These are phyloP conservation scores for Cystofilobasidium ferigula DNA, from an alignment of 768 basidiomycete species.

Conservation along the genomic window DNA sequence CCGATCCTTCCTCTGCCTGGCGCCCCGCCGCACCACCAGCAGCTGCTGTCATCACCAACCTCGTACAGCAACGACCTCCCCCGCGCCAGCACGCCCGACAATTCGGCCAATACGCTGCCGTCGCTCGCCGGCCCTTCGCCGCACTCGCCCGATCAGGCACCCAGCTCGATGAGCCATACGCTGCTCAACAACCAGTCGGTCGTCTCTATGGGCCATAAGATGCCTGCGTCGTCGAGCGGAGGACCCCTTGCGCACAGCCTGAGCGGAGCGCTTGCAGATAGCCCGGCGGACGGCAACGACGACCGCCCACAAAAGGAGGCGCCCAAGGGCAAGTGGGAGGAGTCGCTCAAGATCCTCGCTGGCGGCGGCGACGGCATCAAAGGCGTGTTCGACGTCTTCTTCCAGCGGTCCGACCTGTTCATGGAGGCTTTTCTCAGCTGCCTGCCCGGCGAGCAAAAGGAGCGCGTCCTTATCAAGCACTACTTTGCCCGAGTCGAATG, in stretches of 20 bases:
- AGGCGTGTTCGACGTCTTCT: constrained; percentile 16
- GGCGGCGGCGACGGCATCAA: constrained; percentile 51
- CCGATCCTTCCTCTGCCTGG: background rate
- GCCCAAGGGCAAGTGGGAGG: constrained; percentile 97
- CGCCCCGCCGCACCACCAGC: background rate
- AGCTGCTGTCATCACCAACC: background rate
- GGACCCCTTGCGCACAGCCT: constrained; percentile 5
- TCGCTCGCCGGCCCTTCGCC: background rate
- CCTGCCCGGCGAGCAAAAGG: constrained; percentile 13
- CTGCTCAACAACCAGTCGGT: constrained; percentile 10
- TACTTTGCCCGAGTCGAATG: constrained; percentile 22
- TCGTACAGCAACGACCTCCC: background rate
- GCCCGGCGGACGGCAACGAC: background rate
- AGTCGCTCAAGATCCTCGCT: constrained; percentile 84
- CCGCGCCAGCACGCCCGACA: background rate
- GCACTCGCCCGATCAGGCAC: background rate
- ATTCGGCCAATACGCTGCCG: background rate
- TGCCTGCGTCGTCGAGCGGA: background rate
- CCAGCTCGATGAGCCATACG: constrained; percentile 2
- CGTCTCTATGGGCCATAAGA: constrained; percentile 12
- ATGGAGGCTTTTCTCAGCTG: constrained; percentile 22
- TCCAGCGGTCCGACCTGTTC: constrained; percentile 23
- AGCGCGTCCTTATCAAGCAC: constrained; percentile 11
- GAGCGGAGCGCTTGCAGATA: background rate
- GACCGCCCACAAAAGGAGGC: constrained; percentile 46